Evolutionary conservation across 2,329 filamentous ascomycete species (phyloP).

Genomic region (Incumbomyces lentus): DNA sequence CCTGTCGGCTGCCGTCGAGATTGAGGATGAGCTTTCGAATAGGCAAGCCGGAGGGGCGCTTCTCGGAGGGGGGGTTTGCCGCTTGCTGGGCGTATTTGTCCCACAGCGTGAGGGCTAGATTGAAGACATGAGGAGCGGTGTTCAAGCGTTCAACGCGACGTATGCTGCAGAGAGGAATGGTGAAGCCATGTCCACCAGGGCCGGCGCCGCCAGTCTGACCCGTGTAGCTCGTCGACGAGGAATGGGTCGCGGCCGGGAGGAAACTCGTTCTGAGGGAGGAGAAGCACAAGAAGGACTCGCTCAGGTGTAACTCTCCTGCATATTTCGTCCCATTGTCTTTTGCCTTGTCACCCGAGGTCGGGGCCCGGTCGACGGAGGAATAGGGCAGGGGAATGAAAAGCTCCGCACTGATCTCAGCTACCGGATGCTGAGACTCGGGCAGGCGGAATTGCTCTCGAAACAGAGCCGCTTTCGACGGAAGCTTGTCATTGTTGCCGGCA

Average conservation of each 20-base stretch:
- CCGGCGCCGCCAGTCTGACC: constrained; percentile 89
- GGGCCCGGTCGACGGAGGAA: constrained; percentile 30
- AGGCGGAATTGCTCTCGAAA: constrained; percentile 97
- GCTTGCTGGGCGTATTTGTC: constrained; percentile 56
- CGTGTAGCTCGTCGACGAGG: constrained; percentile 72
- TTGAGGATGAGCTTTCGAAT: constrained; percentile 88
- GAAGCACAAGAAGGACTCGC: constrained; percentile 92
- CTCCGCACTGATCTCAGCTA: constrained; percentile 95
- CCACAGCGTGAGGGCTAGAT: constrained; percentile 90
- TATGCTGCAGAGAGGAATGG: constrained; percentile 82
- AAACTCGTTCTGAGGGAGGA: constrained; percentile 89
- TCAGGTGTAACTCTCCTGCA: constrained; percentile 82
- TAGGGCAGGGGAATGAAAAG: constrained; percentile 72
- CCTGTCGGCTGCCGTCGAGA: constrained; percentile 75
- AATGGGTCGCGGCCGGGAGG: constrained; percentile 64
- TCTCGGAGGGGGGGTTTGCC: constrained; percentile 17
- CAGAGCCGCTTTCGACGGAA: constrained; percentile 78
- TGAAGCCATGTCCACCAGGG: constrained; percentile 91
- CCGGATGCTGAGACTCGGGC: constrained; percentile 78
- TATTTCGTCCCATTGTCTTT: constrained; percentile 70
- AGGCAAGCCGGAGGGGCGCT: constrained; percentile 33
- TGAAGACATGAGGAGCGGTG: constrained; percentile 85
- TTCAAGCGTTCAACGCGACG: constrained; percentile 85
- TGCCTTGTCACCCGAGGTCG: constrained; percentile 50
- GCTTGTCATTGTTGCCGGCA: constrained; percentile 61